phyloP scores from a whole-genome alignment of 2,329 filamentous ascomycete genomes.

The Monilinia aucupariae region DNA sequence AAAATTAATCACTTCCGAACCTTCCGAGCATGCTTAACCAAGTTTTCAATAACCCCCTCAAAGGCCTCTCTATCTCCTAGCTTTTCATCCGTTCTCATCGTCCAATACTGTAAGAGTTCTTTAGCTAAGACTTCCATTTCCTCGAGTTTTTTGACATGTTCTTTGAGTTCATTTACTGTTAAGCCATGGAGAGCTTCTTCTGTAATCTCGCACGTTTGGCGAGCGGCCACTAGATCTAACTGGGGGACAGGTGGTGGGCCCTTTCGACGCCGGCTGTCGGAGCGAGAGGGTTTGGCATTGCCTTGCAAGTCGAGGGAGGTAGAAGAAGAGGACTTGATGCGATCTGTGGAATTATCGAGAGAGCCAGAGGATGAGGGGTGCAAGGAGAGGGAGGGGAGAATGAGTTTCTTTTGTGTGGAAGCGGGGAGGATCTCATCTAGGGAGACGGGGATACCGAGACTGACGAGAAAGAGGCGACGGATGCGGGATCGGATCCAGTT shows the following conservation, averaged over 20 bases:
- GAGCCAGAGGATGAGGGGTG: slow-evolving; percentile 50
- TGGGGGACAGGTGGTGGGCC: slow-evolving; percentile 65
- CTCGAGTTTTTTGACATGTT: slow-evolving; percentile 65
- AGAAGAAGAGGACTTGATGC: slow-evolving; percentile 43
- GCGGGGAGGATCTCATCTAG: slow-evolving; percentile 95
- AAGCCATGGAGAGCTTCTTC: slow-evolving; percentile 76
- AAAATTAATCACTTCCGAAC: slow-evolving; percentile 59
- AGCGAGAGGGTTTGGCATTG: slow-evolving; percentile 41
- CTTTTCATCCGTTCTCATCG: slow-evolving; percentile 77
- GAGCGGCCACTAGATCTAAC: slow-evolving; percentile 72
- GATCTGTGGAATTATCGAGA: slow-evolving; percentile 28
- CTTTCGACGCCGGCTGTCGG: slow-evolving; percentile 40
- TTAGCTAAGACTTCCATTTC: slow-evolving; percentile 66
- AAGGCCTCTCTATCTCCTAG: slow-evolving; percentile 88
- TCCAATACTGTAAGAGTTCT: slow-evolving; percentile 81
- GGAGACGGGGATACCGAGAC: slow-evolving; percentile 90
- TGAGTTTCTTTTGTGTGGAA: slow-evolving; percentile 95
- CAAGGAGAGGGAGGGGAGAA: slow-evolving; percentile 70
- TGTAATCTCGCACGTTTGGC: slow-evolving; percentile 75
- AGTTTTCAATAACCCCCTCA: slow-evolving; percentile 92
- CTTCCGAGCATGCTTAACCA: slow-evolving; percentile 86
- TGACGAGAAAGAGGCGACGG: slow-evolving; percentile 89
- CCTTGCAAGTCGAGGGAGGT: slow-evolving; percentile 56
- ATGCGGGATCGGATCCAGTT: slow-evolving; percentile 98
- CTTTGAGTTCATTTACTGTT: slow-evolving; percentile 68